Evolutionary conservation across 2,329 filamentous ascomycete species (phyloP).

Genomic region (Calonectria ilicicola): DNA sequence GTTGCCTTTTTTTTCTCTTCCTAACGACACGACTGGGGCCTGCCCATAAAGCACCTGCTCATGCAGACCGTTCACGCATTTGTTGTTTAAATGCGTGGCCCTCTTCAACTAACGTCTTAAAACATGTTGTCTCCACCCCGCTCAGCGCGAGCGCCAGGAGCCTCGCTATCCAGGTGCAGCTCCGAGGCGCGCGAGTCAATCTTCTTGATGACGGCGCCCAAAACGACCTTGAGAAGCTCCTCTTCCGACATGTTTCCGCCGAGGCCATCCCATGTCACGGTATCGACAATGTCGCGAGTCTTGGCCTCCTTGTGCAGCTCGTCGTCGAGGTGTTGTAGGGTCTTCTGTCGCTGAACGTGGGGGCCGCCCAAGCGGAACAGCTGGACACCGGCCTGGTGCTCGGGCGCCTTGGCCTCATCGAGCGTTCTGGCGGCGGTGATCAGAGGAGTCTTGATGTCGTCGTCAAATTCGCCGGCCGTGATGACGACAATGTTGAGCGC

Average conservation of each 20-base stretch:
- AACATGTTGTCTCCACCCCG: neutral
- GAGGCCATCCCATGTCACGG: slow-evolving; percentile 19
- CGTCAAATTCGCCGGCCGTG: slow-evolving; percentile 24
- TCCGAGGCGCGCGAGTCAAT: slow-evolving; percentile 15
- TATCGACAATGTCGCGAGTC: slow-evolving; percentile 27
- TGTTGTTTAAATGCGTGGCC: neutral
- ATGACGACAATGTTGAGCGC: slow-evolving; percentile 25
- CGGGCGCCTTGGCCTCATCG: slow-evolving; percentile 22
- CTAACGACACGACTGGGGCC: neutral
- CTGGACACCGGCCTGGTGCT: slow-evolving; percentile 25
- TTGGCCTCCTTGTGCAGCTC: slow-evolving; percentile 25
- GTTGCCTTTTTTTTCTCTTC: neutral
- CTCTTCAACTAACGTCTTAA: neutral
- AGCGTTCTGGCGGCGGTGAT: slow-evolving; percentile 20
- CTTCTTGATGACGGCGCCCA: slow-evolving; percentile 26
- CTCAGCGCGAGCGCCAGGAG: slow-evolving; percentile 12
- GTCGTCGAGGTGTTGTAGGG: slow-evolving; percentile 22
- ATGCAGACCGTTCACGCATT: neutral
- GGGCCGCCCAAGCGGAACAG: slow-evolving; percentile 22
- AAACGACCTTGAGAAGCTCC: slow-evolving; percentile 25
- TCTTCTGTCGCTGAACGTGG: slow-evolving; percentile 14
- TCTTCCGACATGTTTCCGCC: slow-evolving; percentile 12
- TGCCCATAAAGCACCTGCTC: neutral
- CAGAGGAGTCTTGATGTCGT: slow-evolving; percentile 24
- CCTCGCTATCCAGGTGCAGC: slow-evolving; percentile 9